Evolutionary conservation across 345 rosid species (phyloP).

Genomic region (Salix caprea): DNA sequence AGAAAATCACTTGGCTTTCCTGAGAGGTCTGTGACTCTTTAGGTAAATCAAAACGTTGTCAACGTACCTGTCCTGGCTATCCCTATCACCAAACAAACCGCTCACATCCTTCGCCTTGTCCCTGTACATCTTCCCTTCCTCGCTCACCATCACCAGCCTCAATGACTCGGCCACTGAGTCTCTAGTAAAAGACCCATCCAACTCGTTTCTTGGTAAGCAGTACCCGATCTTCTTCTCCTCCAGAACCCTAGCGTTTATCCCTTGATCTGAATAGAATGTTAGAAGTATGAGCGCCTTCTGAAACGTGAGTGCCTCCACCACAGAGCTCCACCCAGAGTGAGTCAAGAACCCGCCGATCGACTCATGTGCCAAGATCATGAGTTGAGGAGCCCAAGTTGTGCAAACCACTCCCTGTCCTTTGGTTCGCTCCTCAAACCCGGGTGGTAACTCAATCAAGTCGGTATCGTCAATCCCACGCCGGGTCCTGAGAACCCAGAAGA

Average conservation of each 20-base stretch:
- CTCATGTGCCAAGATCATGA: neutral
- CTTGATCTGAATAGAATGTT: conserved; percentile 4
- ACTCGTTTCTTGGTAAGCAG: neutral
- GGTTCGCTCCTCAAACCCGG: conserved; percentile 4
- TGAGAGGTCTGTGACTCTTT: neutral
- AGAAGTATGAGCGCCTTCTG: neutral
- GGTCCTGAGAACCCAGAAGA: conserved; percentile 9
- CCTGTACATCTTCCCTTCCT: neutral
- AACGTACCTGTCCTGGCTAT: neutral
- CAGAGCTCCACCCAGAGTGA: neutral
- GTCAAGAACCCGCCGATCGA: conserved; percentile 7
- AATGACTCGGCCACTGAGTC: conserved; percentile 6
- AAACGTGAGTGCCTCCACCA: neutral
- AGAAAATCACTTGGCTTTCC: no score
- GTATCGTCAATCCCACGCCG: neutral
- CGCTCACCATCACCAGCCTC: neutral
- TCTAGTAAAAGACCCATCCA: neutral
- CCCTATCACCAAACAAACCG: neutral
- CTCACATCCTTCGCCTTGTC: no score
- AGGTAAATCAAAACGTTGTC: neutral
- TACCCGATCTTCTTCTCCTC: conserved; percentile 2
- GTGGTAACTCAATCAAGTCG: neutral
- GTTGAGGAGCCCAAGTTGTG: conserved; percentile 12
- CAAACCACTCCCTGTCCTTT: conserved; percentile 3
- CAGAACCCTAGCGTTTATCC: conserved; percentile 7